These are phyloP conservation scores for Mycena citricolor DNA, from an alignment of 1,284 basidiomycete species.

Conservation along the genomic window DNA sequence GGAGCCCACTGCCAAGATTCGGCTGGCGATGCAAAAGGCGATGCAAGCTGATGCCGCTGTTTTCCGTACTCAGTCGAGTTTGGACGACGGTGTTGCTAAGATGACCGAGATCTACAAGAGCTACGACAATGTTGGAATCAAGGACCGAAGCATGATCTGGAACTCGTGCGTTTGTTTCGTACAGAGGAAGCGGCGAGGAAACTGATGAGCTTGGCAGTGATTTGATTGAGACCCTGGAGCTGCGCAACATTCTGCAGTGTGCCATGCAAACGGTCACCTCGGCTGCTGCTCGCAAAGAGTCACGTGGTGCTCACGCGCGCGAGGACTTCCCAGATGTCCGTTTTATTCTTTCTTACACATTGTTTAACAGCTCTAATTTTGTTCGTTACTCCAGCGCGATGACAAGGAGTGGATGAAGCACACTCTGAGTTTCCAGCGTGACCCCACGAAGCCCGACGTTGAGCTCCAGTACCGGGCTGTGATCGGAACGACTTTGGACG, in stretches of 20 bases:
- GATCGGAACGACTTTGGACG: conserved; percentile 85
- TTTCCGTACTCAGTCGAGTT: conserved; percentile 85
- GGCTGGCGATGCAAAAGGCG: conserved; percentile 96
- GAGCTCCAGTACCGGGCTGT: conserved; percentile 89
- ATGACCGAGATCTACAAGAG: conserved; percentile 84
- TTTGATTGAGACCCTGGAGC: conserved; percentile 94
- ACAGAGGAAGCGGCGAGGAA: background rate
- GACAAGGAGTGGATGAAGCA: conserved; percentile 95
- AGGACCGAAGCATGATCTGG: conserved; percentile 99
- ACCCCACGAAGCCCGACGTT: conserved; percentile 76
- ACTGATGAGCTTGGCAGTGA: conserved; percentile 54
- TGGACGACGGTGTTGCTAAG: conserved; percentile 92
- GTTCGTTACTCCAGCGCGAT: conserved; percentile 59
- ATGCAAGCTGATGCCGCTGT: conserved; percentile 96
- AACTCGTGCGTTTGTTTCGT: conserved; percentile 66
- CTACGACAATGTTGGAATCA: conserved; percentile 91
- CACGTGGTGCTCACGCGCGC: conserved; percentile 95
- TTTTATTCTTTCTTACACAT: conserved; percentile 19
- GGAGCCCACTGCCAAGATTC: conserved; percentile 86
- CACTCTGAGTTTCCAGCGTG: conserved; percentile 84
- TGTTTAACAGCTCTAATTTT: background rate
- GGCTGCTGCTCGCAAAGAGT: conserved; percentile 95
- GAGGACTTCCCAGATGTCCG: conserved; percentile 90
- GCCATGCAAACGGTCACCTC: conserved; percentile 95
- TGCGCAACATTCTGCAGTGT: conserved; percentile 93